These are phyloP conservation scores for Hypoxylon intermedium DNA, from an alignment of 495 filamentous ascomycete species.

Conservation along the genomic window DNA sequence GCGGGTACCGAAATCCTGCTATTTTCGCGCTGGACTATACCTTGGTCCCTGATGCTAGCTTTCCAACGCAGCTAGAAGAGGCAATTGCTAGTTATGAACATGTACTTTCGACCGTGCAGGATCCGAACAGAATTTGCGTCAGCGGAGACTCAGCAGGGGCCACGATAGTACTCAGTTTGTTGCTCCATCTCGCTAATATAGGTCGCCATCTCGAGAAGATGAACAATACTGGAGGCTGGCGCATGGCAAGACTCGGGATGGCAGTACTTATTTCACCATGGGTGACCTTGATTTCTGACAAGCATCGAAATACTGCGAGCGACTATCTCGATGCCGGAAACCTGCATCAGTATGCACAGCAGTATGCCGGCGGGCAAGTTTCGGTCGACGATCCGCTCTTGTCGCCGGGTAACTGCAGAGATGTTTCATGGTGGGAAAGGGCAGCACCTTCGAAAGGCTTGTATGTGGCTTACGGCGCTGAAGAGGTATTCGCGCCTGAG, in stretches of 20 bases:
- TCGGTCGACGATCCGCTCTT: conserved; percentile 61
- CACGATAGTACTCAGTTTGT: conserved; percentile 68
- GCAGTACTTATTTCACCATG: conserved; percentile 66
- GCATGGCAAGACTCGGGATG: conserved; percentile 52
- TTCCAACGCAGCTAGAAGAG: conserved; percentile 73
- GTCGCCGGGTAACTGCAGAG: conserved; percentile 71
- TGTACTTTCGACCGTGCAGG: conserved; percentile 59
- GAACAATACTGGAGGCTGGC: conserved; percentile 28
- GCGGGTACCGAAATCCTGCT: conserved; percentile 73
- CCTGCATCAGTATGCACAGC: conserved; percentile 67
- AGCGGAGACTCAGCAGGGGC: conserved; percentile 79
- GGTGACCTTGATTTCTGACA: conserved; percentile 64
- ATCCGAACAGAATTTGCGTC: conserved; percentile 66
- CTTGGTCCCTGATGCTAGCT: conserved; percentile 73
- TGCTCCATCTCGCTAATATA: conserved; percentile 62
- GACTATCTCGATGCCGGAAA: conserved; percentile 64
- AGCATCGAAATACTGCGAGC: conserved; percentile 63
- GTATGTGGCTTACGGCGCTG: conserved; percentile 69
- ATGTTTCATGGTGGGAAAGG: conserved; percentile 66
- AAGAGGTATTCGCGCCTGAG: conserved; percentile 74
- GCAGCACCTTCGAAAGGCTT: conserved; percentile 67
- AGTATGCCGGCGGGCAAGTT: conserved; percentile 64
- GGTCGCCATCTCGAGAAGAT: conserved; percentile 43
- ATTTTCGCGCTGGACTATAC: conserved; percentile 82
- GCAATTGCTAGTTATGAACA: conserved; percentile 70